Percentiles rank a stretch among this genome's conserved stretches.
Evolutionary conservation across 1,139 yeast species (phyloP).

Genomic region (Magnusiomyces paraingens): DNA sequence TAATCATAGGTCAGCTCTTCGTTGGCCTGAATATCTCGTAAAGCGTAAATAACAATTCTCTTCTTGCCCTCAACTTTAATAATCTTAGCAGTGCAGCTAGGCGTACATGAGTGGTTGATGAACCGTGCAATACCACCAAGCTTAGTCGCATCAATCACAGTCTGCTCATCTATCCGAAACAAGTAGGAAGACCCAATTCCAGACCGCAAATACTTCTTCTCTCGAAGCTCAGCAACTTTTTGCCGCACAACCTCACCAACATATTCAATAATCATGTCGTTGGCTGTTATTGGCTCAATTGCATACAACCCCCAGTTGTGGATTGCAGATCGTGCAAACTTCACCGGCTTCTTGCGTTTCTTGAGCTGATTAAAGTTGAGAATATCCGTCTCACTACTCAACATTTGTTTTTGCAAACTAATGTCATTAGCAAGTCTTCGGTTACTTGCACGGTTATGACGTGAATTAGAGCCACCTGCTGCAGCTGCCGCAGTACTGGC

Average conservation of each 20-base stretch:
- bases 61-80: conserved; percentile 91
- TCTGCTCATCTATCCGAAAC: conserved; percentile 87
- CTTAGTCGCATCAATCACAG: conserved; percentile 95
- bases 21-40: conserved; percentile 72
- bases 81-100: conserved; percentile 95
- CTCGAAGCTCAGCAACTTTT: conserved; percentile 91
- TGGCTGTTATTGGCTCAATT: conserved; percentile 85
- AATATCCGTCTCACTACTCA: conserved; percentile 78
- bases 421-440: conserved; percentile 89
- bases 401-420: conserved; percentile 67
- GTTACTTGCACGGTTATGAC: conserved; percentile 83
- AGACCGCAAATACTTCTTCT: conserved; percentile 73
- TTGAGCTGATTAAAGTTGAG: conserved; percentile 71
- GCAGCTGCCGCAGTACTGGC: conserved; percentile 18
- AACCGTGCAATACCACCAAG: conserved; percentile 95
- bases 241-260: conserved; percentile 97
- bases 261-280: conserved; percentile 96
- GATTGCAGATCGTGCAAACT: conserved; percentile 92
- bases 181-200: conserved; percentile 95
- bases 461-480: conserved; percentile 50
- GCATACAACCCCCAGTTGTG: conserved; percentile 99
- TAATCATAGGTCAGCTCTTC: conserved; percentile 95
- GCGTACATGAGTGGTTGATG: conserved; percentile 94
- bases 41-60: conserved; percentile 90
- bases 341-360: conserved; percentile 87